phyloP scores from a whole-genome alignment of 2,329 filamentous ascomycete genomes.

The Penicillium sp. region DNA sequence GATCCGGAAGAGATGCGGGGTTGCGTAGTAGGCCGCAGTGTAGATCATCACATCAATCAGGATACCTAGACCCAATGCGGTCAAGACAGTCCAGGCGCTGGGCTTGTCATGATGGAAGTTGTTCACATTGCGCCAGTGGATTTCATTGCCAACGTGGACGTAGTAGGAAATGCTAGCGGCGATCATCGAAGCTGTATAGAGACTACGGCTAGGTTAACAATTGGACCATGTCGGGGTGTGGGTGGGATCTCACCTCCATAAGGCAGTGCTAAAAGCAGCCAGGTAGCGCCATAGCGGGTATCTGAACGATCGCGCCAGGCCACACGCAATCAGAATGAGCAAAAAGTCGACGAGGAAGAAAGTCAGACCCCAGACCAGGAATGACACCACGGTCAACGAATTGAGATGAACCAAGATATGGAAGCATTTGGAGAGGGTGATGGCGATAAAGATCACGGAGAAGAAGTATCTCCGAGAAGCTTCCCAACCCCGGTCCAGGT shows the following conservation, averaged over 20 bases:
- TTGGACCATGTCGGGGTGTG: not conserved
- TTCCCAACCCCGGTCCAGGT: slow-evolving; percentile 9
- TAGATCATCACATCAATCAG: slow-evolving; percentile 11
- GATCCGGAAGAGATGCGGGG: slow-evolving; percentile 12
- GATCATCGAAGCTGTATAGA: slow-evolving; percentile 16
- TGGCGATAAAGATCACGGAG: slow-evolving; percentile 16
- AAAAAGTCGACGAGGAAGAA: slow-evolving; percentile 16
- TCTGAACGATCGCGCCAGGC: slow-evolving; percentile 12
- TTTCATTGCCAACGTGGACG: slow-evolving; percentile 21
- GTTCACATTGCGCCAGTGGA: slow-evolving; percentile 24
- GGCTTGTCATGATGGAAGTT: slow-evolving; percentile 14
- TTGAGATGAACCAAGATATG: slow-evolving; percentile 10
- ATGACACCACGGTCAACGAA: not conserved
- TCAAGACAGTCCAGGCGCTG: slow-evolving; percentile 12
- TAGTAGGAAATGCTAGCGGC: slow-evolving; percentile 25
- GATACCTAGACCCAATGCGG: slow-evolving; percentile 15
- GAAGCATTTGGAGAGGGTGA: slow-evolving; percentile 14
- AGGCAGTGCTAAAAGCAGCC: slow-evolving; percentile 2
- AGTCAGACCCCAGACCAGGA: slow-evolving; percentile 14
- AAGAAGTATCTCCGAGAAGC: slow-evolving; percentile 12
- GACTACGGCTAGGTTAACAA: slow-evolving; percentile 9
- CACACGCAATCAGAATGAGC: slow-evolving; percentile 13
- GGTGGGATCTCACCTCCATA: slow-evolving; percentile 8
- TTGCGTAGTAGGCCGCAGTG: slow-evolving; percentile 13
- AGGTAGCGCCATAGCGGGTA: slow-evolving; percentile 7